phyloP scores from a whole-genome alignment of 345 rosid species.

The Ailanthus altissimus region DNA sequence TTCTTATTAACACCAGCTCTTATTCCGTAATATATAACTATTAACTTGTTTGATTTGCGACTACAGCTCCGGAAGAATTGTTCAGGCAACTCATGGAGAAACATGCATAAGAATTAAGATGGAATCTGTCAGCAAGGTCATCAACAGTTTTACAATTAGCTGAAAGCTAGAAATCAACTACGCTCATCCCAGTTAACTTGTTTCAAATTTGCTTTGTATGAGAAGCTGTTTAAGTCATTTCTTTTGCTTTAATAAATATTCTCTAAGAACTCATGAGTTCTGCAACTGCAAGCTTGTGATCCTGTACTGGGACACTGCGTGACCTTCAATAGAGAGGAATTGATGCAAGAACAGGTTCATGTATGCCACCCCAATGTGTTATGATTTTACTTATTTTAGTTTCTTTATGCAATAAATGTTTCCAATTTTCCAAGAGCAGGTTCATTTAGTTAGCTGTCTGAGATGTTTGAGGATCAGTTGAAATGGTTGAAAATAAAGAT shows the following conservation, averaged over 20 bases:
- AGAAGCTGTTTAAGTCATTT: not conserved
- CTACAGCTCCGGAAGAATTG: constrained; percentile 52
- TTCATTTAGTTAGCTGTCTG: too few species aligned
- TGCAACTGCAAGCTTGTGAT: not conserved
- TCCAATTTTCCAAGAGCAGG: too few species aligned
- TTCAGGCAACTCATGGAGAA: constrained; percentile 51
- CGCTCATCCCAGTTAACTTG: too few species aligned
- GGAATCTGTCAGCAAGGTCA: too few species aligned
- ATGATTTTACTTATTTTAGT: not conserved
- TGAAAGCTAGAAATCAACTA: too few species aligned
- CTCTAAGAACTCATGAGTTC: not conserved
- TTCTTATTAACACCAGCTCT: not conserved
- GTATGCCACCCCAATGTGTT: not conserved
- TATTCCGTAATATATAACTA: not conserved
- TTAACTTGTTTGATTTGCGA: not conserved
- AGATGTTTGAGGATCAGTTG: too few species aligned
- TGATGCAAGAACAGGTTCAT: not conserved
- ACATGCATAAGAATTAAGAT: constrained; percentile 39
- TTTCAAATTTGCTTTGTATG: too few species aligned
- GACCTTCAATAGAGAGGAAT: not conserved
- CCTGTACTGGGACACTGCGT: not conserved
- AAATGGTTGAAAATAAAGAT: too few species aligned
- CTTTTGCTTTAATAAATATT: not conserved
- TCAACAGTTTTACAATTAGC: too few species aligned
- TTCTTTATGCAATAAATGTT: too few species aligned